phyloP scores from a whole-genome alignment of 2,329 filamentous ascomycete genomes.

The Colletotrichum sp. region DNA sequence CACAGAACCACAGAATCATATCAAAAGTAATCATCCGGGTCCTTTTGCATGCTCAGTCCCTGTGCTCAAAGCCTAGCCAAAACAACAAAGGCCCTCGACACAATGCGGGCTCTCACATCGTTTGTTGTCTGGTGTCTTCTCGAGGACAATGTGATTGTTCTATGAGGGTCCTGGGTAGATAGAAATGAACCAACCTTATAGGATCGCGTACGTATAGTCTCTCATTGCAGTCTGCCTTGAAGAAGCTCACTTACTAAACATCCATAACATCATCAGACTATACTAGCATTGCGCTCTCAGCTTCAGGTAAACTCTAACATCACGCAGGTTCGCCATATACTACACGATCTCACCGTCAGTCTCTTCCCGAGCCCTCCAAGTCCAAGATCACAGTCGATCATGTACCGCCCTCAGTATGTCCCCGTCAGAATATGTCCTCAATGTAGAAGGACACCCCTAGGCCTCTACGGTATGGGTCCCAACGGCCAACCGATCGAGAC shows the following conservation, averaged over 20 bases:
- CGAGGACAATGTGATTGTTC: background rate
- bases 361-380: background rate
- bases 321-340: background rate
- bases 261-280: background rate
- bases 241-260: background rate
- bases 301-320: background rate
- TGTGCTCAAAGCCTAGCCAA: background rate
- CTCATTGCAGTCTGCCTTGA: background rate
- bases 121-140: background rate
- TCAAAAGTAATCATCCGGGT: background rate
- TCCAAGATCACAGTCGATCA: background rate
- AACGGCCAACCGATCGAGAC: background rate
- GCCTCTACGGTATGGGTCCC: background rate
- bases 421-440: background rate
- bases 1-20: background rate
- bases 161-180: background rate
- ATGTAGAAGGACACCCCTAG: background rate
- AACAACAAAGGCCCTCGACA: background rate
- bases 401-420: too few species aligned
- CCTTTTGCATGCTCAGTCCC: background rate
- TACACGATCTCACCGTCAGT: background rate
- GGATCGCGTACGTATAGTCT: background rate
- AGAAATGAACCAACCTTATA: background rate
- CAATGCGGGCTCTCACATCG: accelerated
- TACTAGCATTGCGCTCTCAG: background rate